These are phyloP conservation scores for Malus sieversii DNA, from an alignment of 306 rosid genomes.

Conservation along the genomic window DNA sequence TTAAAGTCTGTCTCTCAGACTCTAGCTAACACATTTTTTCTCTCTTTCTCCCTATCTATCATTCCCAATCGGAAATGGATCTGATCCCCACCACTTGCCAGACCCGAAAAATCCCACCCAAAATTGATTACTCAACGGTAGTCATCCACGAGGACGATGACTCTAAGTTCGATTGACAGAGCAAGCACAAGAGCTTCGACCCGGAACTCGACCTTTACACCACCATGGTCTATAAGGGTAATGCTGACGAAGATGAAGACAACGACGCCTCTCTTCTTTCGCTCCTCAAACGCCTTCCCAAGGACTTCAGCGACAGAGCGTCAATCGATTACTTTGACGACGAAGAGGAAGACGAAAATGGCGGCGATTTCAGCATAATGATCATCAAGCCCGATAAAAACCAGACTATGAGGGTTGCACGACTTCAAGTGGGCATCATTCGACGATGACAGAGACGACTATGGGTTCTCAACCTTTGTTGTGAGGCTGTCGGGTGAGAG, in stretches of 20 bases:
- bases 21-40: background rate
- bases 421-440: slow-evolving; percentile 16
- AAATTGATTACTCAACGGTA: slow-evolving; percentile 67
- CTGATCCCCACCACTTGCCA: slow-evolving; percentile 35
- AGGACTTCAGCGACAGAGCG: slow-evolving; percentile 89
- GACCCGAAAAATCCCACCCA: slow-evolving; percentile 35
- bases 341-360: slow-evolving; percentile 26
- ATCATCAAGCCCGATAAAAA: slow-evolving; percentile 52
- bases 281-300: slow-evolving; percentile 75
- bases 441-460: slow-evolving; percentile 31
- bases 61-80: slow-evolving; percentile 37
- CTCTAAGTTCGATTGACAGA: slow-evolving; percentile 16
- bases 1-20: accelerated
- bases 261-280: slow-evolving; percentile 75
- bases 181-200: slow-evolving; percentile 16
- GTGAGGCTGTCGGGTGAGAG: slow-evolving; percentile 50
- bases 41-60: background rate
- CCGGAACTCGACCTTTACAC: slow-evolving; percentile 49
- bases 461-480: slow-evolving; percentile 58
- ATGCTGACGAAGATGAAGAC: slow-evolving; percentile 37
- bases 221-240: slow-evolving; percentile 66
- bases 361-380: slow-evolving; percentile 62
- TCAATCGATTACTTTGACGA: slow-evolving; percentile 57
- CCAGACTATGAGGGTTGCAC: slow-evolving; percentile 30
- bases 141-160: slow-evolving; percentile 13